Percentiles rank a stretch among this genome's conserved stretches.
Evolutionary conservation across 2,329 filamentous ascomycete genomes (phyloP).

Genomic region (Chalaropsis thielavioides): DNA sequence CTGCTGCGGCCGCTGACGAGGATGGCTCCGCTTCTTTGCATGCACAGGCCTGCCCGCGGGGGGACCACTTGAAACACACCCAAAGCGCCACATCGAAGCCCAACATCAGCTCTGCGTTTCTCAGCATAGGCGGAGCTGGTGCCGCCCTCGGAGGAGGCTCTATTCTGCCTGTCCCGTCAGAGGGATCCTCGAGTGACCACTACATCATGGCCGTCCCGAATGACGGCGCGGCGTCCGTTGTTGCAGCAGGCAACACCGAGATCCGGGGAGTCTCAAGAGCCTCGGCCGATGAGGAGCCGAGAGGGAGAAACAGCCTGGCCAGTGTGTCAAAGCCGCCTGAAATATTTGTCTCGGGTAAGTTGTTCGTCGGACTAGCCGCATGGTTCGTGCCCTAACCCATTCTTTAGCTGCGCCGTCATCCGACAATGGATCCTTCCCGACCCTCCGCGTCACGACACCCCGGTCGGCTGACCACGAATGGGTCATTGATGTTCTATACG

Average conservation of each 20-base stretch:
- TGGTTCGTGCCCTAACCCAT: neutral
- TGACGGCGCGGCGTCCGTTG: conserved; percentile 2
- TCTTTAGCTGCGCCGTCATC: neutral
- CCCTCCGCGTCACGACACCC: neutral
- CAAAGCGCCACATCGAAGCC: neutral
- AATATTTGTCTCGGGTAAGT: neutral
- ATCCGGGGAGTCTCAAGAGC: conserved; percentile 12
- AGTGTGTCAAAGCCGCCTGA: neutral
- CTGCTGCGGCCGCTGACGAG: neutral
- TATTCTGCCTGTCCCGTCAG: conserved; percentile 15
- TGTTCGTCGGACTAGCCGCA: neutral
- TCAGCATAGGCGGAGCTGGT: conserved; percentile 15
- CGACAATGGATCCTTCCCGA: neutral
- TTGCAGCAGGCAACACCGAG: conserved; percentile 10
- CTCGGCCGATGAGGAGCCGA: conserved; percentile 5
- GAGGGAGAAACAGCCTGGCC: neutral
- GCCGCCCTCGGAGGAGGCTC: conserved; percentile 13
- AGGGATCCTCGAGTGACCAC: conserved; percentile 3
- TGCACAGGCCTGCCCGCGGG: neutral
- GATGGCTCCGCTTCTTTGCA: neutral
- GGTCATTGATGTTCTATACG: conserved; percentile 77
- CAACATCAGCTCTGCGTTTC: conserved; percentile 16
- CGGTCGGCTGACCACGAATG: conserved; percentile 29
- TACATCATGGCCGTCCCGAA: conserved; percentile 17
- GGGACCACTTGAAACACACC: neutral